Base-by-base conservation (phyloP, 176 grass and related monocot genomes). In the Ensete glaucum region DNA sequence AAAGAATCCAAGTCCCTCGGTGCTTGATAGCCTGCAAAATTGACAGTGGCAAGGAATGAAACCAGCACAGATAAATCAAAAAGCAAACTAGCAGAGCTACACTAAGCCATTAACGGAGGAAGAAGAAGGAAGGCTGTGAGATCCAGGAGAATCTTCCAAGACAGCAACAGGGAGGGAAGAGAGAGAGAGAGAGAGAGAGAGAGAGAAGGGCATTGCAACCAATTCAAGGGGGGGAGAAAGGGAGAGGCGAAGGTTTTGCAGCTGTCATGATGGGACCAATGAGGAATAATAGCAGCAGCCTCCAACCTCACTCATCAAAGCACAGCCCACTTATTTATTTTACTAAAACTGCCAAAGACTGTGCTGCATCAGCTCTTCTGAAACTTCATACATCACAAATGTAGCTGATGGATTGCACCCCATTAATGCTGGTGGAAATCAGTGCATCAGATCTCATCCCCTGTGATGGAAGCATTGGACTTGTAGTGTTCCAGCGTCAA, bases 261-360 rank as follows among this genome's bases (percentile, higher is more conserved):
- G 67, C 67, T 70, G 67, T n/a, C 67, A 70, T 52, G 67, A 70
- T 70, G 67, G 34, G 67, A 70, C 67, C 19, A 51, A 20, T 0
- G 29, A 9, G 19, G 67, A 70, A 70, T 52, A 50, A 70, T 70
- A 16, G 24, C 48, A 50, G 67, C 15, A 50, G 67, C 67, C 29
- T 51, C 43, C 43, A 19, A 12, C 67, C 50, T 23, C 67, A 69
- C 67, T 69, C 67, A 8, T 25, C 56, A 59, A 15, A 60, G n/a
- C 15, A 1, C 1, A 1, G 16, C 9, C 15, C 6, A 43, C 4
- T 58, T 58, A 5, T 66, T 67, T 67, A 67, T 29, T 67, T 10
- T 67, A 67, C 64, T 17, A 25, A 43, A 25, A 29, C 25, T 67
- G 13, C 24, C 21, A 7, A 7, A 21, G 21, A n/a, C 57, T 60